Evolutionary conservation across 345 rosid species (phyloP).

Genomic region (Sonneratia caseolaris): DNA sequence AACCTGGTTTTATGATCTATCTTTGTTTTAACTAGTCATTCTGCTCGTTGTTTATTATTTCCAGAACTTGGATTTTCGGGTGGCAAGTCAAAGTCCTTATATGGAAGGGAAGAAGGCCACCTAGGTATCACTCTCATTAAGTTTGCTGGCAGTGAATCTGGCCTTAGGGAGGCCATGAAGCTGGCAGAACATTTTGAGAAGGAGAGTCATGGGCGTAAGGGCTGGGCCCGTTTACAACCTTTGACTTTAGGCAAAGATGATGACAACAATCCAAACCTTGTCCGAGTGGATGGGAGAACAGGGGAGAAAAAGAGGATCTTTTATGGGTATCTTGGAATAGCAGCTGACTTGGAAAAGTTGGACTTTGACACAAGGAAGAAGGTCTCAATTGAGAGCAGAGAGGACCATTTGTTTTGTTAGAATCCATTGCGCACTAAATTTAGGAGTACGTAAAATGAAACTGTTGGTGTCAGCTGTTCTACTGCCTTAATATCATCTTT

Average conservation of each 20-base stretch:
- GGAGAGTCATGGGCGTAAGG: constrained; percentile 65
- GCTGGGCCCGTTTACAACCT: constrained; percentile 59
- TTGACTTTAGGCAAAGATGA: constrained; percentile 58
- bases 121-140: constrained; percentile 62
- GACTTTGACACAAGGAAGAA: constrained; percentile 80
- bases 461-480: no score
- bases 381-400: constrained; percentile 55
- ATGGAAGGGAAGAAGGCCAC: constrained; percentile 84
- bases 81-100: constrained; percentile 82
- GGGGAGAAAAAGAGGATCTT: constrained; percentile 72
- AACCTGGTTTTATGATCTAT: neutral
- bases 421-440: neutral
- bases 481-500: no score
- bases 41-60: constrained; percentile 13
- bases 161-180: constrained; percentile 67
- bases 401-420: constrained; percentile 37
- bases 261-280: constrained; percentile 62
- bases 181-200: constrained; percentile 75
- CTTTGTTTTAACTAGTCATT: neutral
- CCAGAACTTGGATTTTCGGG: constrained; percentile 74
- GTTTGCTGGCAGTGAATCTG: constrained; percentile 58
- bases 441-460: no score
- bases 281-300: constrained; percentile 51
- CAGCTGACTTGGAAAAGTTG: constrained; percentile 60
- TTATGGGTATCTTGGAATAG: constrained; percentile 74